Conservation (phyloP, 768 basidiomycete species). For the Russula earlei region DNA sequence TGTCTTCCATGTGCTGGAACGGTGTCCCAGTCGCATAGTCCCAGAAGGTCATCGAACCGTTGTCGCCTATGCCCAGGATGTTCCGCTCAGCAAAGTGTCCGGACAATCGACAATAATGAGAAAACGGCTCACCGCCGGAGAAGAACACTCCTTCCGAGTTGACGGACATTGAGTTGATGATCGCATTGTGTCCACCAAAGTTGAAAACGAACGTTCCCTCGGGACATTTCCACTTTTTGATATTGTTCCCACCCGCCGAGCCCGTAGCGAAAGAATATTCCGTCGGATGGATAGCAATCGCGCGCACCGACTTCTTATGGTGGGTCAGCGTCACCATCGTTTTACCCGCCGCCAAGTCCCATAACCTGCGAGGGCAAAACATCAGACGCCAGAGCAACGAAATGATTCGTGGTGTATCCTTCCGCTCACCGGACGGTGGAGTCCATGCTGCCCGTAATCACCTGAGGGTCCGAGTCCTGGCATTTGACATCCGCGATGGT, state of each 20-base stretch:
- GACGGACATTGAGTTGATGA: constrained; percentile 91
- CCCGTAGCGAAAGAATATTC: constrained; percentile 96
- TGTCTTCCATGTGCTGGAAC: constrained; percentile 89
- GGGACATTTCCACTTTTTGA: constrained; percentile 99
- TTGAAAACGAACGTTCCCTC: constrained; percentile 95
- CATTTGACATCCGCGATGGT: constrained; percentile 95
- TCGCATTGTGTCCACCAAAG: constrained; percentile 92
- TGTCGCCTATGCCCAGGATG: constrained; percentile 56
- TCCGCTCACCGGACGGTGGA: constrained; percentile 76
- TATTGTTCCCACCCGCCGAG: constrained; percentile 97
- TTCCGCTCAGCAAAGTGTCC: not conserved
- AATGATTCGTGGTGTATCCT: not conserved
- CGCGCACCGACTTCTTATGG: constrained; percentile 96
- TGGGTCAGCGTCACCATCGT: constrained; percentile 96
- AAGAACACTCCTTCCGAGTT: constrained; percentile 96
- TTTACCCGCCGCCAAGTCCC: constrained; percentile 98
- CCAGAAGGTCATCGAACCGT: constrained; percentile 87
- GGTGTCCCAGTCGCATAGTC: constrained; percentile 91
- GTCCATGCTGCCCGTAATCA: constrained; percentile 98
- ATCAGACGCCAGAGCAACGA: constrained; percentile 5
- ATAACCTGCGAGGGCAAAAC: constrained; percentile 44
- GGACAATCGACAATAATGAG: not conserved
- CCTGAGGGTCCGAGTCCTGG: constrained; percentile 95
- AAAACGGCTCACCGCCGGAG: constrained; percentile 69
- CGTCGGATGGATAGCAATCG: constrained; percentile 89